Evolutionary conservation across 202 grass and related monocot species (phyloP), one percentile per base, ranked within the genome.

Genomic region (Setaria viridis): DNA sequence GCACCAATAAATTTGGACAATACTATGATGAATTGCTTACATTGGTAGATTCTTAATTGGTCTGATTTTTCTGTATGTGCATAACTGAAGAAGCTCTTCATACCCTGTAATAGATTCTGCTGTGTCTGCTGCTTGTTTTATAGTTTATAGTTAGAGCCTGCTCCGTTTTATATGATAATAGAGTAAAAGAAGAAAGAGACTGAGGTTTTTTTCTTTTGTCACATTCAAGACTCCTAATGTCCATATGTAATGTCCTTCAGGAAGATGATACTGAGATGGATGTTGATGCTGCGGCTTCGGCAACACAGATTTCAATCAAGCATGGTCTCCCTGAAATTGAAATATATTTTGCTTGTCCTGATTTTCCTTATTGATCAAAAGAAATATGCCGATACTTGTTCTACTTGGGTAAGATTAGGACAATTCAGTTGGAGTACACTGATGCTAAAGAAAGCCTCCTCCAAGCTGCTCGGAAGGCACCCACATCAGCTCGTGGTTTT

Each of bases 341-440:
- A 84, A 94, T 97, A 50, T 97, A 86, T 77, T 94, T 86, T 97
- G 84, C 88, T 94, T 77, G 92, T 94, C 56, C 71, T 94, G 64
- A 90, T 97, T 82, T 97, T 93, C 67, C 94, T 97, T 42, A 88
- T 97, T 67, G 90, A 94, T 42, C 80, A 97, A 82, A 94, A 97
- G 79, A 89, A 82, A 81, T 97, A 93, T 6, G 92, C 49, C 77
- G 94, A 25, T 94, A 97, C 21, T 76, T 97, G 46, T 94, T 97
- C 81, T 97, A 97, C 75, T 77, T 94, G 80, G 94, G 94, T 16
- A 97, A 94, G 75, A 97, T 97, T 37, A 86, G 90, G 66, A 97
- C 94, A 30, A 97, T 97, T 90, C 94, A 97, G 82, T 91, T 97
- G 83, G 94, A 97, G 25, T 97, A 97, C 58, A 94, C 94, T 59